Conservation (phyloP, 2,329 filamentous ascomycete genomes). For the Fusarium sp. region DNA sequence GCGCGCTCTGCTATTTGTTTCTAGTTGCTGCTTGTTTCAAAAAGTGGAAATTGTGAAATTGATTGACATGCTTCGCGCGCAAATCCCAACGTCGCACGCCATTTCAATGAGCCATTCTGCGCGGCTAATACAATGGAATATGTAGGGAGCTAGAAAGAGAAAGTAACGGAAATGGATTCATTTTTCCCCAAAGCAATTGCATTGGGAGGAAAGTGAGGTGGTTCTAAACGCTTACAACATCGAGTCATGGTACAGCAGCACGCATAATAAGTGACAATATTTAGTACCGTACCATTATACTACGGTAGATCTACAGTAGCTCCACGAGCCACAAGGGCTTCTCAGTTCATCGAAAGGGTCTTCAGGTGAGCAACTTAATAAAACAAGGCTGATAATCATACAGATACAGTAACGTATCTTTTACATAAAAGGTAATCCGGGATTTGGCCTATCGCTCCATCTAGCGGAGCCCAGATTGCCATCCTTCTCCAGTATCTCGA, state of each 20-base stretch:
- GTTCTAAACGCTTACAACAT: not conserved
- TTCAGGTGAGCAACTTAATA: slow-evolving; percentile 9
- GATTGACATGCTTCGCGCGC: slow-evolving; percentile 26
- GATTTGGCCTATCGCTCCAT: not conserved
- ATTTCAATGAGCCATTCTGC: not conserved
- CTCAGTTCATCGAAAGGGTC: slow-evolving; percentile 9
- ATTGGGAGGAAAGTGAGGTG: not conserved
- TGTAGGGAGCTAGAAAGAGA: not conserved
- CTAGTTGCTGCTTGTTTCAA: slow-evolving; percentile 8
- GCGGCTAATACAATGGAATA: not conserved
- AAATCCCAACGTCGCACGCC: slow-evolving; percentile 23
- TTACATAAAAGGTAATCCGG: slow-evolving; percentile 28
- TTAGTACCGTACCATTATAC: not conserved
- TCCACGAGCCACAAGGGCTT: slow-evolving; percentile 12
- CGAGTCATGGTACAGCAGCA: slow-evolving; percentile 21
- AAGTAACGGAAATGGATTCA: not conserved
- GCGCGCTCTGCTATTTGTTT: slow-evolving; percentile 9
- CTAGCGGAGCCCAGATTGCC: slow-evolving; percentile 19
- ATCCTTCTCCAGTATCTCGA: slow-evolving; percentile 39
- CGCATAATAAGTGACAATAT: not conserved
- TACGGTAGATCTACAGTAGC: not conserved
- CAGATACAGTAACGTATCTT: not conserved
- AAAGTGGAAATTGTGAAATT: slow-evolving; percentile 29
- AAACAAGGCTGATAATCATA: slow-evolving; percentile 15
- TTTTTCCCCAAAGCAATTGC: slow-evolving; percentile 22